Conservation (phyloP, 2,329 filamentous ascomycete genomes). For the Xylariaceae sp. region DNA sequence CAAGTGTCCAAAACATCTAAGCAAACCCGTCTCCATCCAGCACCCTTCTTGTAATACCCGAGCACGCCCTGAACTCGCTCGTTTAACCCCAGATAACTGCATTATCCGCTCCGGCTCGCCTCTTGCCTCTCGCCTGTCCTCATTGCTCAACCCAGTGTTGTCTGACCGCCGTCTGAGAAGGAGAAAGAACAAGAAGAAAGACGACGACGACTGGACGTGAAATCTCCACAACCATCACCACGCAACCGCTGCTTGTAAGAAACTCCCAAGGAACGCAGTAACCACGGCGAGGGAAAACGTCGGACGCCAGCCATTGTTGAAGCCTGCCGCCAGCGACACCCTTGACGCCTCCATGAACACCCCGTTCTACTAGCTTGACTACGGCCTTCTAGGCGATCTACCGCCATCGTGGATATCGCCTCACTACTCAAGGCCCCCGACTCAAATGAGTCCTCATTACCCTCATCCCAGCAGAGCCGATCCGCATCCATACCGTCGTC, state of each 20-base stretch:
- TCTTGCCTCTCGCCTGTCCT: background rate
- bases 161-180: background rate
- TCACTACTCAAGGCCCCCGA: constrained; percentile 74
- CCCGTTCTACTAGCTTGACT: constrained; percentile 29
- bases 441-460: constrained; percentile 64
- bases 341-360: constrained; percentile 33
- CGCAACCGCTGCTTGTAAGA: constrained; percentile 11
- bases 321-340: constrained; percentile 19
- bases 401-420: constrained; percentile 91
- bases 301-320: constrained; percentile 14
- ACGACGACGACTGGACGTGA: constrained; percentile 9
- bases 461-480: constrained; percentile 39
- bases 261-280: constrained; percentile 12
- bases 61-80: constrained; percentile 20
- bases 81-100: constrained; percentile 18
- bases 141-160: constrained; percentile 5
- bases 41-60: constrained; percentile 22
- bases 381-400: constrained; percentile 39
- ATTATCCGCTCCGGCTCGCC: constrained; percentile 2
- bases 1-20: constrained; percentile 26
- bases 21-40: constrained; percentile 24
- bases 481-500: constrained; percentile 36
- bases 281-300: constrained; percentile 7
- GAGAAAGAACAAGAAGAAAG: background rate
- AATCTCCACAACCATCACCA: constrained; percentile 14